Conservation (phyloP, 139 green algal genomes). For the Chlorella sp. region DNA sequence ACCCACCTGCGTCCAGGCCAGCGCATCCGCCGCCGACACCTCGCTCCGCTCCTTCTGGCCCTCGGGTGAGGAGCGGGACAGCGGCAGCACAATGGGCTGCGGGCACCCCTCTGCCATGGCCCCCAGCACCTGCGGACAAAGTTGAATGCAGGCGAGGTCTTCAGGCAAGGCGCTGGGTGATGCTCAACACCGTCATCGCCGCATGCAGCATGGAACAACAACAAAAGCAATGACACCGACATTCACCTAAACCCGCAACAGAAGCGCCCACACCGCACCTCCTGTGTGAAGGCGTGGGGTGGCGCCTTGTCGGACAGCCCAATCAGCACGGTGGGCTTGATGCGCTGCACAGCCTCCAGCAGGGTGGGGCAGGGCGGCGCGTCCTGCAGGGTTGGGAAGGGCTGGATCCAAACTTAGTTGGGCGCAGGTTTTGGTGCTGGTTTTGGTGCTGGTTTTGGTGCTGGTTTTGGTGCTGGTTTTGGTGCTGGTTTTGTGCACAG, state of each 20-base stretch:
- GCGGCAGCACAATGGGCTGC: constrained; percentile 80
- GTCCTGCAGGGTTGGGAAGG: constrained; percentile 29
- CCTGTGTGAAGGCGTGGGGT: constrained; percentile 57
- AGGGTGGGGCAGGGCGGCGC: constrained; percentile 56
- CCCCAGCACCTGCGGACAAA: constrained; percentile 8
- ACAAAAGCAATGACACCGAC: too few relatives aligned
- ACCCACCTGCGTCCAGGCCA: constrained; percentile 60
- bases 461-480: too few relatives aligned
- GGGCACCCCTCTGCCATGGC: constrained; percentile 55
- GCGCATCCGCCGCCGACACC: constrained; percentile 66
- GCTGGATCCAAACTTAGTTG: too few relatives aligned
- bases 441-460: too few relatives aligned
- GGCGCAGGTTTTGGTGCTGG: too few relatives aligned
- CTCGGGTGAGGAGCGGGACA: constrained; percentile 50
- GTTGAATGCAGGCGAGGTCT: too few relatives aligned
- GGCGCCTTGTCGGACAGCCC: constrained; percentile 48
- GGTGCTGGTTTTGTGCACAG: too few relatives aligned
- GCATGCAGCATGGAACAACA: too few relatives aligned
- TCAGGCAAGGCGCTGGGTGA: background rate
- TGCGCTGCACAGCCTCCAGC: constrained; percentile 60
- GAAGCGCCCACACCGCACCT: constrained; percentile 38
- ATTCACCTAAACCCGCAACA: too few relatives aligned
- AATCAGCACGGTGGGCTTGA: constrained; percentile 86
- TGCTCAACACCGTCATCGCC: too few relatives aligned
- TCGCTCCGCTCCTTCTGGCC: constrained; percentile 51